Base-by-base conservation (phyloP, 2,329 filamentous ascomycete genomes). In the Neopestalotiopsis sp. region DNA sequence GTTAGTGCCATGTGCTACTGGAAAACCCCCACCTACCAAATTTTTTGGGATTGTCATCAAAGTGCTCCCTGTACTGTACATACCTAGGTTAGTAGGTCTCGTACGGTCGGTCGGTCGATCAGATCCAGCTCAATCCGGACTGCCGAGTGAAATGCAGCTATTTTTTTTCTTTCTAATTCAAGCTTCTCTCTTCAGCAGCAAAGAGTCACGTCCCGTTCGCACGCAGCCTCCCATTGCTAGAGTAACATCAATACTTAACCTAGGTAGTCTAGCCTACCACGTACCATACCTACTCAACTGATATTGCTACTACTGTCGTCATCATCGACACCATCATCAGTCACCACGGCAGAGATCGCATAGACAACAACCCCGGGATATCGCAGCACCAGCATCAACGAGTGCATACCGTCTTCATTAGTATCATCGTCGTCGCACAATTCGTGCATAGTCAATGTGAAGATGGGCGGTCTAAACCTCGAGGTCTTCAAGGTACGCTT, bases 401-500 rank as follows among this genome's bases (percentile, higher is more conserved):
- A 45, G 13, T 45, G 17, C 42, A 12, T 45, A 45, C 14, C 42
- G 14, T 14, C 13, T n/a, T 49, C 14, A 12, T 24, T 30, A 61
- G 28, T 6, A 30, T 32, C 32, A 7, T n/a, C 28, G 32, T 17
- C 28, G n/a, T 30, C 57, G 30, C 42, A n/a, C n/a, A 12, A 42
- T 28, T 38, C 14, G 49, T 76, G 82, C n/a, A 53, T 20, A 53
- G 45, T 20, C 45, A 53, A 53, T 76, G 61, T 12, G 20, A 64
- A 45, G 79, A 90, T 97, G 90, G 93, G 89, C 66, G 94, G 95
- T 66, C 89, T 95, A 34, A 98, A 97, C 81, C 89, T 98, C 69
- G 95, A 98, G 85, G 90, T 98, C 73, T 95, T 97, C 88, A 98
- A 98, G 85, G 95, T 96, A 59, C 17, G 62, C 42, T 63, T n/a